Evolutionary conservation across 176 grass and related monocot genomes (phyloP).

Genomic region (Musa troglodytarum): DNA sequence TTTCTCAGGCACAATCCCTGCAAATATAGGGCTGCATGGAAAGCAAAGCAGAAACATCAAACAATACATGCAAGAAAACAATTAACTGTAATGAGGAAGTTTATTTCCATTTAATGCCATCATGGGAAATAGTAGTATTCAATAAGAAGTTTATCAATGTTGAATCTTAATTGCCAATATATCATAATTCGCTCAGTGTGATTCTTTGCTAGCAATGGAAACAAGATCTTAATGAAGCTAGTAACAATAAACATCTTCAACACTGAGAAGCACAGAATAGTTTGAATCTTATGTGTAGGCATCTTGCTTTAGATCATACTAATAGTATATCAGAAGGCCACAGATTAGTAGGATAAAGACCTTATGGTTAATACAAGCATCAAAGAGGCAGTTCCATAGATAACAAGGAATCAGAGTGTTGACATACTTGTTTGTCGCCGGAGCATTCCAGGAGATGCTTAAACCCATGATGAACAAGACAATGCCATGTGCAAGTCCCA

Average conservation of each 20-base stretch:
- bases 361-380: not conserved
- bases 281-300: no score
- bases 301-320: not conserved
- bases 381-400: not conserved
- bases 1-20: constrained; percentile 76
- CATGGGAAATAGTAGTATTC: no score
- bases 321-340: no score
- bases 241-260: no score
- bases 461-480: constrained; percentile 85
- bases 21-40: constrained; percentile 67
- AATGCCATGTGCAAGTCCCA: constrained; percentile 42
- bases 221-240: not conserved
- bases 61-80: not conserved
- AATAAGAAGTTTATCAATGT: no score
- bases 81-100: no score
- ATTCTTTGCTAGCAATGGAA: no score
- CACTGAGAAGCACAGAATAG: no score
- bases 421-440: constrained; percentile 90
- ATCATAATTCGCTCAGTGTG: no score
- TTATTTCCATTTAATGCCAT: no score
- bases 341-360: not conserved
- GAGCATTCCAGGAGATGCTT: constrained; percentile 77
- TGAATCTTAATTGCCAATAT: no score
- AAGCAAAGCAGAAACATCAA: not conserved
- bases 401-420: no score